Evolutionary conservation across 768 basidiomycete species (phyloP).

Genomic region (Suillus sp.): DNA sequence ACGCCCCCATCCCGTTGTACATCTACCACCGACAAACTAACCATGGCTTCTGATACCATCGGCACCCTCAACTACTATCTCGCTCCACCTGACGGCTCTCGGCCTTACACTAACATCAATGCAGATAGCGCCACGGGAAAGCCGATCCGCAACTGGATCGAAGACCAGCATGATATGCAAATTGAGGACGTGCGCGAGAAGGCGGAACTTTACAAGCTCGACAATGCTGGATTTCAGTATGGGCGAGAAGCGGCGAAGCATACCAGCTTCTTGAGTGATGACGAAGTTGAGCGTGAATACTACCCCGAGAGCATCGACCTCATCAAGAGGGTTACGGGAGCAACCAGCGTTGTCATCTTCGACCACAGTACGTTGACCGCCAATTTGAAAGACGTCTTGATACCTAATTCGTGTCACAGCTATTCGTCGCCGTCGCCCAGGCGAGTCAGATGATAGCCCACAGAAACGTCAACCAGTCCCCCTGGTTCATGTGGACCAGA

Average conservation of each 20-base stretch:
- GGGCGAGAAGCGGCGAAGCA: no score
- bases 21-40: not conserved
- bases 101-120: not conserved
- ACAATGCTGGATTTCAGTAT: not conserved
- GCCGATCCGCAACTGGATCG: not conserved
- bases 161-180: not conserved
- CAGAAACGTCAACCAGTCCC: not conserved
- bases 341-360: not conserved
- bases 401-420: not conserved
- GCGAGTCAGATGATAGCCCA: not conserved
- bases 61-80: conserved; percentile 23
- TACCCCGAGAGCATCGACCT: not conserved
- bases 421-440: not conserved
- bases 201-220: not conserved
- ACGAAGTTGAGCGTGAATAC: not conserved
- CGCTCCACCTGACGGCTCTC: conserved; percentile 23
- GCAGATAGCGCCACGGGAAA: not conserved
- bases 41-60: conserved; percentile 17
- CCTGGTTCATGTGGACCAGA: not conserved
- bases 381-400: not conserved
- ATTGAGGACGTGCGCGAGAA: not conserved
- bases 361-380: not conserved
- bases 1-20: not conserved
- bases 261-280: not conserved
- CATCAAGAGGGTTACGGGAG: not conserved